A percentile compares a stretch with the other conserved stretches of the same genome.
Evolutionary conservation across 2,329 filamentous ascomycete genomes (phyloP).

Genomic region (Exophiala alcalophila): DNA sequence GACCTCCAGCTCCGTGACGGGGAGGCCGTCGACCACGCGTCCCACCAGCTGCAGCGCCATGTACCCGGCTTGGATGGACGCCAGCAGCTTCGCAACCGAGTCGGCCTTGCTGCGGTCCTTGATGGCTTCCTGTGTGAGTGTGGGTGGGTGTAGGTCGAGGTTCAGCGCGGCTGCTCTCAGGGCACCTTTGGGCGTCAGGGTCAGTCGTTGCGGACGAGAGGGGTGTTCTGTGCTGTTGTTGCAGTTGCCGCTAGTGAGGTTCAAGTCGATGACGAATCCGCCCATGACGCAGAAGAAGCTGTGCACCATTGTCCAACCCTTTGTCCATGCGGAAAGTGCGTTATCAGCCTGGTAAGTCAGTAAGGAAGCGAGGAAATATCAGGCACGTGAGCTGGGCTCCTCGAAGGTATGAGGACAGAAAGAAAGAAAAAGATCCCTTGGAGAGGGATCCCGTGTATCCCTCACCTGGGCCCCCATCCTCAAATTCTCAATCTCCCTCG

Average conservation of each 20-base stretch:
- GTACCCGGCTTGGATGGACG: constrained; percentile 8
- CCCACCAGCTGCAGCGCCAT: constrained; percentile 7
- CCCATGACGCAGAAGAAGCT: constrained; percentile 18
- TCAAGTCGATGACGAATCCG: constrained; percentile 13
- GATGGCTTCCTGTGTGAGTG: constrained; percentile 10
- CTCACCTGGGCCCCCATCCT: no score
- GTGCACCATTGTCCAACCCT: constrained; percentile 15
- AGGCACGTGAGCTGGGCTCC: no score
- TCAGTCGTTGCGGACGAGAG: neutral
- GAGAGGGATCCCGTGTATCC: no score
- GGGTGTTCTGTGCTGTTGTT: neutral
- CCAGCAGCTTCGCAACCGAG: constrained; percentile 13
- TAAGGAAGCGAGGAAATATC: no score
- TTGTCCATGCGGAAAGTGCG: neutral
- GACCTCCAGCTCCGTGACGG: constrained; percentile 14
- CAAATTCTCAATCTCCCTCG: constrained; percentile 1
- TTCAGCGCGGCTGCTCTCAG: neutral
- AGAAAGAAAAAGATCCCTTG: no score
- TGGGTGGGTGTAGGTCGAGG: constrained; percentile 1
- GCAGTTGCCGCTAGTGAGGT: no score
- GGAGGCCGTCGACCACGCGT: constrained; percentile 3
- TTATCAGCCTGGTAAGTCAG: neutral
- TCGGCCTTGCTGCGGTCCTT: constrained; percentile 21
- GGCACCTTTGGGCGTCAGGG: neutral
- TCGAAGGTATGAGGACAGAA: no score